Conservation (phyloP, 2,329 filamentous ascomycete species). For the Aspergillus uvarum region DNA sequence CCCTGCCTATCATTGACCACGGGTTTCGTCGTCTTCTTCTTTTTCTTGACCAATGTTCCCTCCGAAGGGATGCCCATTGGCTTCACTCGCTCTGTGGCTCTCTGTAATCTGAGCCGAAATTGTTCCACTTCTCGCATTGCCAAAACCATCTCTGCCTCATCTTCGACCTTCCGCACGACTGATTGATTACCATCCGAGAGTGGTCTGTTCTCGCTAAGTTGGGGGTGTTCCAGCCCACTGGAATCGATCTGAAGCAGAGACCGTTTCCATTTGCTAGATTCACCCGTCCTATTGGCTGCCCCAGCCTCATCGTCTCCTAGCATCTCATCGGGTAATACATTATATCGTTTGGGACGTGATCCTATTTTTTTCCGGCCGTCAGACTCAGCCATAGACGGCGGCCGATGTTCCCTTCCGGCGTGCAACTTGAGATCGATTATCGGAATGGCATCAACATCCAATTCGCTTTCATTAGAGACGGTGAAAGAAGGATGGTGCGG, state of each 20-base stretch:
- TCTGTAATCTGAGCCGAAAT: constrained; percentile 77
- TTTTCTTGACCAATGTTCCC: constrained; percentile 59
- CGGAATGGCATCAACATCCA: constrained; percentile 93
- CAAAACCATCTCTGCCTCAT: constrained; percentile 84
- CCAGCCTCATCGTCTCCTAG: constrained; percentile 49
- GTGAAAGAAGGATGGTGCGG: constrained; percentile 76
- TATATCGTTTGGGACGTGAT: constrained; percentile 58
- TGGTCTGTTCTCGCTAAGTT: constrained; percentile 55
- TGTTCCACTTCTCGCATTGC: constrained; percentile 88
- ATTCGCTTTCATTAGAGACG: constrained; percentile 69
- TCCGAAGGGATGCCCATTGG: constrained; percentile 51
- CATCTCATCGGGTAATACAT: constrained; percentile 73
- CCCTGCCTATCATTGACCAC: not conserved
- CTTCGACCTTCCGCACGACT: constrained; percentile 66
- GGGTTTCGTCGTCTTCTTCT: constrained; percentile 42
- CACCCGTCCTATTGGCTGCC: constrained; percentile 41
- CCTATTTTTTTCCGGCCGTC: constrained; percentile 34
- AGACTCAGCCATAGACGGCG: constrained; percentile 15
- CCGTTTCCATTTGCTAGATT: constrained; percentile 53
- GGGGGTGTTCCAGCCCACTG: constrained; percentile 72
- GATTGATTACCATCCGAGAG: constrained; percentile 18
- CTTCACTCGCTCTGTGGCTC: constrained; percentile 48
- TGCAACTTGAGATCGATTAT: constrained; percentile 89
- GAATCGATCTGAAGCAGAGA: constrained; percentile 82
- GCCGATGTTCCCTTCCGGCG: constrained; percentile 40